Evolutionary conservation across 1,284 basidiomycete genomes (phyloP), one percentile per base, ranked within the genome.

Genomic region (Trametes hirsuta): DNA sequence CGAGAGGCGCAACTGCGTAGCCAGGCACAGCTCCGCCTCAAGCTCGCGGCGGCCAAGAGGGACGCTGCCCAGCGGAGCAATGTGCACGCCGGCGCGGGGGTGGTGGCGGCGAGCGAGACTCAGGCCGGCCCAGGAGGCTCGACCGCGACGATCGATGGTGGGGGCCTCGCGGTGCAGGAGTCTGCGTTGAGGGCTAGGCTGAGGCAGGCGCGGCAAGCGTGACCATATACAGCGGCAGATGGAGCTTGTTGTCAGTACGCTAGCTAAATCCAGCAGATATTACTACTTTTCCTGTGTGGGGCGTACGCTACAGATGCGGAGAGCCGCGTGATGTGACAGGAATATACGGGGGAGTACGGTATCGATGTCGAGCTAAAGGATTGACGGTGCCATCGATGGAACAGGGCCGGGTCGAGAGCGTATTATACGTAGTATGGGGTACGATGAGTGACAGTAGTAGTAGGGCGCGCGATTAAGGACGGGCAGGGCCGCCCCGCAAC

Each of bases 21-120:
- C 47, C 81, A 82, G 66, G 80, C 81, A 51, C 81, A 77, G 59
- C 68, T 86, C 66, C 79, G 77, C 21, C 76, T 77, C 39, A 79
- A 81, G 53, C 76, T 86, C 36, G 81, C 79, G 15, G 79, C 78
- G 46, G 82, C 79, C 62, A 84, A 79, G 69, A 74, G 75, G 56
- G 64, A 63, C 52, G 55, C 66, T 50, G 58, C 53, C 47, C 14
- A 30, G 30, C 30, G 30, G 30, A 30, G 30, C 30, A 30, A 30
- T 8, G 30, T 30, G 30, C 30, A 22, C 30, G 61, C 42, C 57
- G 59, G 14, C 61, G 30, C 47, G 47, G 46, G 14, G 61, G 47
- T 24, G 53, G 55, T 11, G 48, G 42, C 21, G 53, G 24, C 41
- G 9, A 46, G 10, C 47, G n/a, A 12, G 42, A 18, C 25, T 24